Base-by-base conservation (phyloP, 495 filamentous ascomycete species). In the Hyphodiscus hymeniophilus region DNA sequence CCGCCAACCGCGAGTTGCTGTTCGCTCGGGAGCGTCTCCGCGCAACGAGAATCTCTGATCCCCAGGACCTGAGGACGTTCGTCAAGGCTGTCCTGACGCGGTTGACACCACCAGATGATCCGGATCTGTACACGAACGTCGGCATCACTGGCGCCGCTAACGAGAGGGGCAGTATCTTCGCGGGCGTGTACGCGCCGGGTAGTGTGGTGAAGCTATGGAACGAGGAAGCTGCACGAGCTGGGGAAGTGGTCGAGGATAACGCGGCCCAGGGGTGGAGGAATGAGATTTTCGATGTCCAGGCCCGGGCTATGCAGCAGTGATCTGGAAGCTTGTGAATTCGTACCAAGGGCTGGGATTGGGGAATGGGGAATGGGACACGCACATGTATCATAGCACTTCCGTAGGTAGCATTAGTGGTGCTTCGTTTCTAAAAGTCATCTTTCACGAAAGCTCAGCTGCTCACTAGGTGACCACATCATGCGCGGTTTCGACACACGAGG, bases 171-270 rank as follows among this genome's bases (percentile, higher is more conserved):
- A 85, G 84, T 10, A 72, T 91, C 5, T 97, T 95, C 65, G 77
- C 80, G 55, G 88, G 84, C 1, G 71, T 87, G 3, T 94, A 94
- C 69, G 80, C 91, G 5, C 91, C 91, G 0, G 89, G 87, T 0
- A 94, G 87, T 62, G 64, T 95, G 8, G 83, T 91, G 28, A 88
- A 87, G 68, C 60, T 90, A 18, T 95, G 88, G 87, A 75, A 89
- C 47, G 85, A 89, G 33, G 82, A 94, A 61, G 87, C 80, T 0
- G 65, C 65, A 24, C 66, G 72, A 49, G 89, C 87, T 2, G 64
- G 61, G 1, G 79, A 85, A 60, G 66, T 74, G 31, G 72, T 85
- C 28, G 76, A 83, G 34, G 76, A 81, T 22, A 82, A 80, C 41
- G 73, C 73, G 16, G 72, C 71, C 20, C 73, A 76, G 36, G 85